Conservation (phyloP, 2,329 filamentous ascomycete species). For the Colletotrichum sp. region DNA sequence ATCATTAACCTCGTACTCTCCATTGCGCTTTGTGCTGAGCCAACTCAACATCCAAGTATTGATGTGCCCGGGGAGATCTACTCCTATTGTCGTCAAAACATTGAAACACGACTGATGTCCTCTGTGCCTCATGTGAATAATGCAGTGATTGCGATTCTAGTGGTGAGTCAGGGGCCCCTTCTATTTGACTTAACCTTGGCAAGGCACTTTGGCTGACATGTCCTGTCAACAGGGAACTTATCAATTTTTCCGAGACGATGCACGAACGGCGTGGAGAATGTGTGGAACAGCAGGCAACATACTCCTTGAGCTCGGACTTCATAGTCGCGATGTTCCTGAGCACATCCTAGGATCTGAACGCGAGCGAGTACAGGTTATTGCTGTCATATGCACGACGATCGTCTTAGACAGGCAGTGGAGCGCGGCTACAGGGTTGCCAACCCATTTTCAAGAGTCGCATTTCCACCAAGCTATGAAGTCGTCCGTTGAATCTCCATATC, state of each 20-base stretch:
- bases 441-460: slow-evolving; percentile 19
- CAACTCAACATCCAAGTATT: not conserved
- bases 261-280: slow-evolving; percentile 30
- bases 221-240: slow-evolving; percentile 22
- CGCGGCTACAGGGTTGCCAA: slow-evolving; percentile 20
- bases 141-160: not conserved
- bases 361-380: not conserved
- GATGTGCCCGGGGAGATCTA: not conserved
- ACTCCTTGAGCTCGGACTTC: slow-evolving; percentile 30
- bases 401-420: slow-evolving; percentile 24
- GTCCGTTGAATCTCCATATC: not conserved
- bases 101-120: not conserved
- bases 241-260: slow-evolving; percentile 27
- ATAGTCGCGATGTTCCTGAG: slow-evolving; percentile 27
- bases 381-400: slow-evolving; percentile 10
- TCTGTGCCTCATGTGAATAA: not conserved
- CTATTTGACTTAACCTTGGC: not conserved
- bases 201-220: not conserved
- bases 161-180: not conserved
- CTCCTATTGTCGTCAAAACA: not conserved
- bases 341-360: slow-evolving; percentile 17
- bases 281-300: slow-evolving; percentile 28
- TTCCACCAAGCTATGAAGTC: not conserved
- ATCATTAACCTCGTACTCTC: not conserved
- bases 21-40: not conserved